Percentiles rank a stretch among this genome's conserved stretches.
These are phyloP conservation scores for Parmelia sp. DNA, from an alignment of 495 filamentous ascomycete genomes.

Conservation along the genomic window DNA sequence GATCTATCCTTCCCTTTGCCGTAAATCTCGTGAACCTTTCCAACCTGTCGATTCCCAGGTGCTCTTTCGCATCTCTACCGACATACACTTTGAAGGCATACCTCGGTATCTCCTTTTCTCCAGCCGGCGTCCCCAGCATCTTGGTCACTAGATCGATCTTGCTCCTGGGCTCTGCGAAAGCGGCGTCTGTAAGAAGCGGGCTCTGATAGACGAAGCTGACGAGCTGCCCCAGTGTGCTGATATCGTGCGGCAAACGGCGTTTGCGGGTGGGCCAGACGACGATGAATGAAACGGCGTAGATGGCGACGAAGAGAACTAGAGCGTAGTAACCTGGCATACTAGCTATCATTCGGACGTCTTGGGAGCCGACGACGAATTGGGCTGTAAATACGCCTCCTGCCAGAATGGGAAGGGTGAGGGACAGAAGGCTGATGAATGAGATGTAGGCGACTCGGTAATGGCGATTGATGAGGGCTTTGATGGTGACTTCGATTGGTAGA, in stretches of 20 bases:
- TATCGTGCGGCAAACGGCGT: constrained; percentile 62
- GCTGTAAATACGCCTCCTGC: constrained; percentile 78
- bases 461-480: constrained; percentile 54
- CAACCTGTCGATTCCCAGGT: constrained; percentile 59
- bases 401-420: constrained; percentile 64
- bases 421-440: constrained; percentile 57
- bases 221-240: constrained; percentile 66
- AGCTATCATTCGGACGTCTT: constrained; percentile 59
- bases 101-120: constrained; percentile 42
- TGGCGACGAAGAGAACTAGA: constrained; percentile 56
- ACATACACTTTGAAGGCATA: constrained; percentile 60
- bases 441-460: constrained; percentile 68
- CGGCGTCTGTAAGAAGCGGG: constrained; percentile 58
- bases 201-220: constrained; percentile 67
- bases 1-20: not conserved
- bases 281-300: constrained; percentile 61
- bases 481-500: constrained; percentile 56
- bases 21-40: constrained; percentile 25
- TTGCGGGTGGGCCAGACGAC: constrained; percentile 49
- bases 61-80: constrained; percentile 57
- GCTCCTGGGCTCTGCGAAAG: constrained; percentile 53
- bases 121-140: constrained; percentile 42
- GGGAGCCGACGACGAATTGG: constrained; percentile 49
- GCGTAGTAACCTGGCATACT: constrained; percentile 62
- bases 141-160: constrained; percentile 59